phyloP scores from a whole-genome alignment of 768 basidiomycete species.

The Leccinum uliginosum region DNA sequence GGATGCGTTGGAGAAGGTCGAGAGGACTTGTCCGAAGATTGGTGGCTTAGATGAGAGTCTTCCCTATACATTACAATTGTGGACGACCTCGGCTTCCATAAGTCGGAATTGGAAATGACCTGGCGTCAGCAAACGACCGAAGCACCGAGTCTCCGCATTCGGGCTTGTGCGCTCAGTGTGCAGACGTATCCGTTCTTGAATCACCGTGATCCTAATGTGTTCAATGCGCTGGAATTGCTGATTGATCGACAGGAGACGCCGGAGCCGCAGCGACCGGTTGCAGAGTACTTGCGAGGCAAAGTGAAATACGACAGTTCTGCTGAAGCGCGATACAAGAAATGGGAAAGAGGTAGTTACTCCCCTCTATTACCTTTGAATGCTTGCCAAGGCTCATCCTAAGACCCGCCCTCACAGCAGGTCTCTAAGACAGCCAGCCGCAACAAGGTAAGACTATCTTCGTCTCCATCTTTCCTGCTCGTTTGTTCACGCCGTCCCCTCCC shows the following conservation, averaged over 20 bases:
- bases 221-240: background rate
- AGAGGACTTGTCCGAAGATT: too few relatives aligned
- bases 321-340: background rate
- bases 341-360: background rate
- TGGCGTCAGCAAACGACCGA: background rate
- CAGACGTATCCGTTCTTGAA: background rate
- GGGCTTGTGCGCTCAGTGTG: background rate
- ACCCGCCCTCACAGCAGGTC: too few relatives aligned
- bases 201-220: too few relatives aligned
- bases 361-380: background rate
- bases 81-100: too few relatives aligned
- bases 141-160: background rate
- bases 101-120: background rate
- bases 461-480: too few relatives aligned
- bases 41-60: too few relatives aligned
- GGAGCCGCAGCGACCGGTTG: background rate
- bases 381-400: background rate
- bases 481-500: too few relatives aligned
- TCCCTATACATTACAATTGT: too few relatives aligned
- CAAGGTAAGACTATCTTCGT: too few relatives aligned
- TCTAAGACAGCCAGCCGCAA: too few relatives aligned
- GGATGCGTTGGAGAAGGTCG: too few relatives aligned
- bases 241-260: background rate
- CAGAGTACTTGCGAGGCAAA: background rate
- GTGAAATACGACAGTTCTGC: background rate